Percentiles rank a stretch among this genome's conserved stretches.
These are phyloP conservation scores for Yamadazyma diddensiae DNA, from an alignment of 1,139 yeast species.

Conservation along the genomic window DNA sequence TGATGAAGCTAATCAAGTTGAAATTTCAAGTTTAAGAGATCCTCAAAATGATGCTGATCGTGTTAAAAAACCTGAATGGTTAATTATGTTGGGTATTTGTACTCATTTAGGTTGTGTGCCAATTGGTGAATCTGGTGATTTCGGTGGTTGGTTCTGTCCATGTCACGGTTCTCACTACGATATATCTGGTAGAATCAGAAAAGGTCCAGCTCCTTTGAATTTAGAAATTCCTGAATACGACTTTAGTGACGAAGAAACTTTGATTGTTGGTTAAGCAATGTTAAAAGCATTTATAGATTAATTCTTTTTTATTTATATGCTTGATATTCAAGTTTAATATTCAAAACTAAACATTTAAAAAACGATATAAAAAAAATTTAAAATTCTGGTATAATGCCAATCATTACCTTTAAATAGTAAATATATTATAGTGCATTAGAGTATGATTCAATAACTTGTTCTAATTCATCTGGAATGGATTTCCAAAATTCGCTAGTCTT, in stretches of 20 bases:
- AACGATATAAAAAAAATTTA: neutral
- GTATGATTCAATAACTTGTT: constrained; percentile 8
- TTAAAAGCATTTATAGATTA: constrained; percentile 4
- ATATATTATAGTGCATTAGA: constrained; percentile 6
- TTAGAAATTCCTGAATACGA: constrained; percentile 94
- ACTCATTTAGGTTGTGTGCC: constrained; percentile 99
- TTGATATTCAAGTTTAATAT: constrained; percentile 2
- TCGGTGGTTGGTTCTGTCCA: constrained; percentile 99
- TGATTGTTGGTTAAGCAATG: constrained; percentile 58
- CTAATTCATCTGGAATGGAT: constrained; percentile 42
- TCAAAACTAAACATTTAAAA: neutral
- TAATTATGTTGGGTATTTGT: constrained; percentile 98
- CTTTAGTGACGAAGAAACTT: constrained; percentile 73
- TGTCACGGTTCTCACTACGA: constrained; percentile 99
- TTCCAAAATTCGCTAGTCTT: constrained; percentile 30
- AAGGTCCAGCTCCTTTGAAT: constrained; percentile 99
- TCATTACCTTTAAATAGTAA: constrained; percentile 5
- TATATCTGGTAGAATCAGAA: constrained; percentile 99
- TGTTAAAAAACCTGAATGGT: constrained; percentile 97
- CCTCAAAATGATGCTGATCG: constrained; percentile 93
- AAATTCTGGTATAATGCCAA: neutral
- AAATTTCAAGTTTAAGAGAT: constrained; percentile 77
- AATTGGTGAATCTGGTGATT: constrained; percentile 99
- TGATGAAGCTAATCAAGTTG: constrained; percentile 86
- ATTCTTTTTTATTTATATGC: constrained; percentile 4